These are phyloP conservation scores for Skeletonema marinoi DNA, from an alignment of 108 stramenopile species.

Conservation along the genomic window DNA sequence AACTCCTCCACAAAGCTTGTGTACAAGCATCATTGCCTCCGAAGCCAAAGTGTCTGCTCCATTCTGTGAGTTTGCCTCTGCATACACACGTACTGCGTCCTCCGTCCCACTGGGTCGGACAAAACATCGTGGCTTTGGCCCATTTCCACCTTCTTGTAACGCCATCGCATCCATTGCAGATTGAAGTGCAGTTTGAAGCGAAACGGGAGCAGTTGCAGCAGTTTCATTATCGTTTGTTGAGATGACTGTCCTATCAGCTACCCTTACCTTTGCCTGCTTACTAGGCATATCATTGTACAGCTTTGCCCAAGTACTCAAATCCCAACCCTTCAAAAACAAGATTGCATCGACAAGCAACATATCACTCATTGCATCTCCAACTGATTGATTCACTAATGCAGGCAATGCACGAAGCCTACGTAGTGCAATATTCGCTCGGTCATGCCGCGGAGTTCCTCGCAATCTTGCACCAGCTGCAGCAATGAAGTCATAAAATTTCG, in stretches of 20 bases:
- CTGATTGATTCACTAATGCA: slow-evolving; percentile 90
- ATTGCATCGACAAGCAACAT: slow-evolving; percentile 93
- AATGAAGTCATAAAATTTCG: slow-evolving; percentile 52
- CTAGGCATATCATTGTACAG: slow-evolving; percentile 94
- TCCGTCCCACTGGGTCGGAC: slow-evolving; percentile 99
- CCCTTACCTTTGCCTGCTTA: slow-evolving; percentile 92
- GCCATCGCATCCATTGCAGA: slow-evolving; percentile 58
- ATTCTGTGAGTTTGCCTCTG: slow-evolving; percentile 81
- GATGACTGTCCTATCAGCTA: slow-evolving; percentile 85
- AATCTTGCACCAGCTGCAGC: slow-evolving; percentile 35
- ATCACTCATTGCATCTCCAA: slow-evolving; percentile 97
- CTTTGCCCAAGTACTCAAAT: slow-evolving; percentile 74
- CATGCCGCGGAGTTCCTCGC: slow-evolving; percentile 28
- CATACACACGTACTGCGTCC: slow-evolving; percentile 98
- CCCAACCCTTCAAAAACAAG: slow-evolving; percentile 67
- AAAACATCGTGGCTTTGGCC: slow-evolving; percentile 81
- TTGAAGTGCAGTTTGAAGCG: slow-evolving; percentile 88
- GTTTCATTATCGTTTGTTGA: slow-evolving; percentile 92
- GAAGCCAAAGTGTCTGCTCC: slow-evolving; percentile 74
- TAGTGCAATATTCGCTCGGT: slow-evolving; percentile 45
- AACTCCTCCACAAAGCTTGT: slow-evolving; percentile 68
- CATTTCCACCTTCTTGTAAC: slow-evolving; percentile 9
- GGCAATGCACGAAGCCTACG: slow-evolving; percentile 58
- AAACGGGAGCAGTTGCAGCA: slow-evolving; percentile 64
- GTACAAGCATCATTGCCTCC: slow-evolving; percentile 70